These are phyloP conservation scores for Taiozyma sp. DNA, from an alignment of 1,139 yeast genomes.

Conservation along the genomic window DNA sequence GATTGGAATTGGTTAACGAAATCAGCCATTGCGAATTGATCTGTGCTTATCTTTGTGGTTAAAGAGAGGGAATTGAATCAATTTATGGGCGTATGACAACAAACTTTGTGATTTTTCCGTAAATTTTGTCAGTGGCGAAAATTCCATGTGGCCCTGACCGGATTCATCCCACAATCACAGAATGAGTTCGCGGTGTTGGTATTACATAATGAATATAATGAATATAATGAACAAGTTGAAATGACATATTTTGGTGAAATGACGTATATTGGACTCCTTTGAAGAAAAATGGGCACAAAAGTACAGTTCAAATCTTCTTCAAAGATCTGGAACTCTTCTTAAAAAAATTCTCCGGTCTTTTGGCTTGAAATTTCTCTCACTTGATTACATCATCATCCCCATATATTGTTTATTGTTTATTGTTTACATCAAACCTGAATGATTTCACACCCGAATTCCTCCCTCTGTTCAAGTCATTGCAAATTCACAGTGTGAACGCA, in stretches of 20 bases:
- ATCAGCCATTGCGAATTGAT: constrained; percentile 18
- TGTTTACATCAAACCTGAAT: neutral
- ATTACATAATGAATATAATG: too few relatives aligned
- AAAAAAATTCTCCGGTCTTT: too few relatives aligned
- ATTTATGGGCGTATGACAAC: too few relatives aligned
- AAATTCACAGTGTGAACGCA: neutral
- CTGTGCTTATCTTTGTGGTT: neutral
- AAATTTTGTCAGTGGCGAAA: neutral
- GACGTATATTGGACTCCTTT: too few relatives aligned
- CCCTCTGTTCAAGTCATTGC: too few relatives aligned
- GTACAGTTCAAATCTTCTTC: too few relatives aligned
- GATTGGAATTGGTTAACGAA: constrained; percentile 22
- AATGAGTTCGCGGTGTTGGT: neutral
- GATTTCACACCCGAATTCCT: neutral
- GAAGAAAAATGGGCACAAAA: too few relatives aligned
- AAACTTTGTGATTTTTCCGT: neutral
- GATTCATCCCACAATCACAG: neutral
- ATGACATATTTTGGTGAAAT: neutral
- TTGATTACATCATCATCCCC: neutral
- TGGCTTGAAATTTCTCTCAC: too few relatives aligned
- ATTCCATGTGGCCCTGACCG: neutral
- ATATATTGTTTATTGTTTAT: neutral
- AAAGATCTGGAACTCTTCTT: too few relatives aligned
- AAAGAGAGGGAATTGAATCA: too few relatives aligned
- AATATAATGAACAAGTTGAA: too few relatives aligned